phyloP scores from a whole-genome alignment of 1,284 basidiomycete genomes.

The Cryptococcus wingfieldii region DNA sequence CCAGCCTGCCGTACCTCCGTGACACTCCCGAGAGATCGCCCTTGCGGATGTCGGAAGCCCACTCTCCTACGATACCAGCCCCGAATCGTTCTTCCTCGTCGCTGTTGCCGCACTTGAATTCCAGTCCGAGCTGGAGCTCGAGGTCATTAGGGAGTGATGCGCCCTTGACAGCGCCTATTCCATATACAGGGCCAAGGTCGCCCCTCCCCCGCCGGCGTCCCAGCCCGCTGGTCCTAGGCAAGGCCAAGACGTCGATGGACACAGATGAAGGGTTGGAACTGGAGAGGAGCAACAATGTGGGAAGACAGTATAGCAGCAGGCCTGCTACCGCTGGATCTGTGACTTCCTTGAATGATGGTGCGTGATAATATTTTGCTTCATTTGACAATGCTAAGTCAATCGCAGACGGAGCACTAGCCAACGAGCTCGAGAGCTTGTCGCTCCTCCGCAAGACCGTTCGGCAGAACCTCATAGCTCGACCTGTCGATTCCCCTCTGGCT shows the following conservation, averaged over 20 bases:
- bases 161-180: constrained; percentile 1
- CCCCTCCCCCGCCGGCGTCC: constrained; percentile 13
- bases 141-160: not conserved
- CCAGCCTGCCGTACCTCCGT: constrained; percentile 8
- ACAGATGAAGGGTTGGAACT: constrained; percentile 18
- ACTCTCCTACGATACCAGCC: not conserved
- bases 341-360: constrained; percentile 16
- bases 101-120: not conserved
- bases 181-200: not conserved
- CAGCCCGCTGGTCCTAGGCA: constrained; percentile 16
- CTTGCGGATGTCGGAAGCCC: not conserved
- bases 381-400: not conserved
- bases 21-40: constrained; percentile 3
- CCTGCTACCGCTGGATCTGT: not conserved
- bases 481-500: constrained; percentile 23
- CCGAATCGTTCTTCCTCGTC: not conserved
- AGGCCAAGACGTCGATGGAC: constrained; percentile 11
- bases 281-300: constrained; percentile 10
- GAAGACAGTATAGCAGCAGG: not conserved
- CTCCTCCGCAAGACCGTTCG: constrained; percentile 28
- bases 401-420: constrained; percentile 21
- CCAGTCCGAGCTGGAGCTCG: not conserved
- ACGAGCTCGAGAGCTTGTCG: constrained; percentile 33
- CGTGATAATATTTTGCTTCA: not conserved
- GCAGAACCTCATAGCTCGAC: constrained; percentile 35